A percentile compares a stretch with the other conserved stretches of the same genome.
Conservation (phyloP, 2,329 filamentous ascomycete species). For the Atkinsonella hypoxylon region DNA sequence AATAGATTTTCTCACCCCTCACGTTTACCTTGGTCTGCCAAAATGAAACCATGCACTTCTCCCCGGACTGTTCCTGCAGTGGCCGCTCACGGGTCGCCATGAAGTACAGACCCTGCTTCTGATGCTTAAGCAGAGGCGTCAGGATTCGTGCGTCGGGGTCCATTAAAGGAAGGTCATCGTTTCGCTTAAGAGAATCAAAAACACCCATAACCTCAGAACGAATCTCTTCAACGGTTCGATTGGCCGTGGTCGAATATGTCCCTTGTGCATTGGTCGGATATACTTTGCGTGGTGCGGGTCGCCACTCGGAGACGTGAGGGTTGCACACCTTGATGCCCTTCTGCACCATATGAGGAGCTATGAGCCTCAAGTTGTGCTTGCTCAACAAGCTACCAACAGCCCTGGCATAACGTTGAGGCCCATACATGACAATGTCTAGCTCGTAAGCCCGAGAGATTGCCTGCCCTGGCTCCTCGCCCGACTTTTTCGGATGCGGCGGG, state of each 20-base stretch:
- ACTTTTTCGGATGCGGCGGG: slow-evolving; percentile 48
- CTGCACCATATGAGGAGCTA: slow-evolving; percentile 53
- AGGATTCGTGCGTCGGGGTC: slow-evolving; percentile 50
- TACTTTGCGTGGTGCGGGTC: slow-evolving; percentile 25
- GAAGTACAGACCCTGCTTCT: slow-evolving; percentile 82
- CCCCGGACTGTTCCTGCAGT: slow-evolving; percentile 42
- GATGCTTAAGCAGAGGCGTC: slow-evolving; percentile 66
- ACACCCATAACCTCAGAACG: slow-evolving; percentile 73
- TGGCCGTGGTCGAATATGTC: slow-evolving; percentile 19
- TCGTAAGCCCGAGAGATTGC: slow-evolving; percentile 47
- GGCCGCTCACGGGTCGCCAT: slow-evolving; percentile 69
- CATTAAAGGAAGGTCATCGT: slow-evolving; percentile 63
- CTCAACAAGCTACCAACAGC: slow-evolving; percentile 55
- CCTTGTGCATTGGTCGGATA: slow-evolving; percentile 20
- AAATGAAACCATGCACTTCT: slow-evolving; percentile 56
- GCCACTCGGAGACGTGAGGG: slow-evolving; percentile 50
- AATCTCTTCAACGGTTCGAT: slow-evolving; percentile 72
- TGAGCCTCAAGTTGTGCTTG: slow-evolving; percentile 54
- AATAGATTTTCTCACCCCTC: slow-evolving; percentile 48
- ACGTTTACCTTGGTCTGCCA: slow-evolving; percentile 53
- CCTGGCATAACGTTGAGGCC: slow-evolving; percentile 52
- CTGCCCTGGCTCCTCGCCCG: slow-evolving; percentile 53
- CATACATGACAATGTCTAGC: slow-evolving; percentile 69
- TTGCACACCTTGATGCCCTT: slow-evolving; percentile 62
- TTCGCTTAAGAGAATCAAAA: slow-evolving; percentile 72